These are phyloP conservation scores for Salpingoeca rosetta DNA, from an alignment of 78 protist genomes.

Conservation along the genomic window DNA sequence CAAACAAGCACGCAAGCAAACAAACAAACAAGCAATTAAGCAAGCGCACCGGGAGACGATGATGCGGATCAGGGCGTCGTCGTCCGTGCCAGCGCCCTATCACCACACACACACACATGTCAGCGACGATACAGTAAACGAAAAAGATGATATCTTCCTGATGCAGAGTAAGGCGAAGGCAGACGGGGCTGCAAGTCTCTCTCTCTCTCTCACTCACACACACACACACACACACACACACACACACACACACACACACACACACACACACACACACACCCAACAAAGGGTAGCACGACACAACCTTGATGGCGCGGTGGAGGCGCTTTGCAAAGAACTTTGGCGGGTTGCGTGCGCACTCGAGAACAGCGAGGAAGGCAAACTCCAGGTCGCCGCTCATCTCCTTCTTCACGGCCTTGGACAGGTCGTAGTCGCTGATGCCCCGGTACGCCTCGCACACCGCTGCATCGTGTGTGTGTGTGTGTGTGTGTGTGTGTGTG, in stretches of 20 bases:
- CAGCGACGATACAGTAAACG: no score
- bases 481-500: background rate
- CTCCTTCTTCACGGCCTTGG: background rate
- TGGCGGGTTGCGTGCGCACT: background rate
- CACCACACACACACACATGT: no score
- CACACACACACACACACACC: no score
- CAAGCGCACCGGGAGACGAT: background rate
- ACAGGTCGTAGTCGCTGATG: background rate
- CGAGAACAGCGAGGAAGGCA: background rate
- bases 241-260: no score
- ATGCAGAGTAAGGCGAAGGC: no score
- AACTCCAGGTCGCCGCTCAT: background rate
- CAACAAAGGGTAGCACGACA: no score
- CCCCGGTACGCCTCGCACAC: background rate
- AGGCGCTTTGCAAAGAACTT: background rate
- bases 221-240: no score
- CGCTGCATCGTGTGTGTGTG: background rate
- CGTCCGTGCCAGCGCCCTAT: background rate
- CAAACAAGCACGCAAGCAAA: no score
- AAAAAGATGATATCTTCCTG: no score
- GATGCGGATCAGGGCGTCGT: background rate
- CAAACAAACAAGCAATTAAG: no score
- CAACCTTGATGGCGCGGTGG: background rate
- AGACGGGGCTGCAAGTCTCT: no score
- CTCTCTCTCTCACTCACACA: no score